A percentile compares a stretch with the other conserved stretches of the same genome.
Evolutionary conservation across 108 stramenopile genomes (phyloP).

Genomic region (Bacterosira constricta): DNA sequence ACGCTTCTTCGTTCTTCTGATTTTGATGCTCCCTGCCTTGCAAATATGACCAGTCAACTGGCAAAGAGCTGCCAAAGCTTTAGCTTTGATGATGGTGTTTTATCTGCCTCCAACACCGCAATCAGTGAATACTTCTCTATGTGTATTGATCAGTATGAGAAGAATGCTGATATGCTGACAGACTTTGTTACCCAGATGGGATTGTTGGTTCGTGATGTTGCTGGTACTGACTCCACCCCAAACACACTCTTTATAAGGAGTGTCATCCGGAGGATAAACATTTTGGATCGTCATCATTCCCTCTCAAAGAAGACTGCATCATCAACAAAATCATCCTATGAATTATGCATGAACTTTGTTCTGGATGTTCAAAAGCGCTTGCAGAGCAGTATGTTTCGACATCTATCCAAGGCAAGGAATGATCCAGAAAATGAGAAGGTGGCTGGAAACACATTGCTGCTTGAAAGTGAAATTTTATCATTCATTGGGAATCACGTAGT

Average conservation of each 20-base stretch:
- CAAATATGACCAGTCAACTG: slow-evolving; percentile 11
- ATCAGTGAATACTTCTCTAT: slow-evolving; percentile 27
- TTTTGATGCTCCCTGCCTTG: slow-evolving; percentile 10
- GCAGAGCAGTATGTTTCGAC: slow-evolving; percentile 11
- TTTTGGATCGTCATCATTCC: slow-evolving; percentile 20
- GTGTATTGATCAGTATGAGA: slow-evolving; percentile 40
- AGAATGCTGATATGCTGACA: slow-evolving; percentile 6
- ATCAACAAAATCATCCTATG: background rate
- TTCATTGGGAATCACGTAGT: slow-evolving; percentile 15
- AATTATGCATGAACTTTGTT: slow-evolving; percentile 12
- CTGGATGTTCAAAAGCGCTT: slow-evolving; percentile 4
- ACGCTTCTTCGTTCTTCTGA: background rate
- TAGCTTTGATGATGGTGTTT: background rate
- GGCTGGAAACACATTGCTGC: slow-evolving; percentile 12
- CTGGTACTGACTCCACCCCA: slow-evolving; percentile 1
- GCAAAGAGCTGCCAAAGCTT: slow-evolving; percentile 1
- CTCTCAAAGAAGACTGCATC: slow-evolving; percentile 15
- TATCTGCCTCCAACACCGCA: slow-evolving; percentile 16
- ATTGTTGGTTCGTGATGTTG: background rate
- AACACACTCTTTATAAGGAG: slow-evolving; percentile 19
- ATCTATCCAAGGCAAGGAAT: background rate
- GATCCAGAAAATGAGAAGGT: slow-evolving; percentile 2
- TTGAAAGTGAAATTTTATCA: slow-evolving; percentile 32
- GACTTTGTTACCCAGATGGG: background rate
- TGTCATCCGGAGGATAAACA: slow-evolving; percentile 36